phyloP scores from a whole-genome alignment of 148 eudicot genomes.

The Rhododendron mucronatum region DNA sequence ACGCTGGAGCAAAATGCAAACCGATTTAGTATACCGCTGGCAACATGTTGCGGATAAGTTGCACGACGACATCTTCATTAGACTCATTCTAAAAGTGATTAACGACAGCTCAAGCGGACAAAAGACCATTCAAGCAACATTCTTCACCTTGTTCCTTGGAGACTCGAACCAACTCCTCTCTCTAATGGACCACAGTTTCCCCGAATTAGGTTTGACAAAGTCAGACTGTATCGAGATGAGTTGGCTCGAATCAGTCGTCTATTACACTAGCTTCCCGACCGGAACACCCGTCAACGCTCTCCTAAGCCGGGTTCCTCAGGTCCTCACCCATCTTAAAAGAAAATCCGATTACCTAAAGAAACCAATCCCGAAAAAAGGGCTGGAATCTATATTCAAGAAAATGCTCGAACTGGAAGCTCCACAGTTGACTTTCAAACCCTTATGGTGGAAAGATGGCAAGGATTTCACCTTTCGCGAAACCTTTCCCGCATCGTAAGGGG shows the following conservation, averaged over 20 bases:
- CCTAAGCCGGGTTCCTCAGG: slow-evolving; percentile 2
- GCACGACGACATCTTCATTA: no score
- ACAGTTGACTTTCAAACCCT: slow-evolving; percentile 21
- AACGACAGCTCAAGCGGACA: not conserved
- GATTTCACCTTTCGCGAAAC: slow-evolving; percentile 23
- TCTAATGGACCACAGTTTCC: slow-evolving; percentile 11
- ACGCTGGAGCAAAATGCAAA: no score
- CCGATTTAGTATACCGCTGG: no score
- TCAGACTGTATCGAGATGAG: slow-evolving; percentile 31
- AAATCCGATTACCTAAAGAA: slow-evolving; percentile 35
- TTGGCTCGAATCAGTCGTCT: slow-evolving; percentile 25
- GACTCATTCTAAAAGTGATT: not conserved
- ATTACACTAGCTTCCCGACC: slow-evolving; percentile 13
- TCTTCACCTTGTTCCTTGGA: slow-evolving; percentile 28
- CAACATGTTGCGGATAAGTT: no score
- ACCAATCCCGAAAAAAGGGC: slow-evolving; percentile 26
- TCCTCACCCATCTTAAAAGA: not conserved
- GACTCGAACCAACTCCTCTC: not conserved
- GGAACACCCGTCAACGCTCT: slow-evolving; percentile 11
- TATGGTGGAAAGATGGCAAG: slow-evolving; percentile 45
- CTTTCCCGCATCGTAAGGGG: slow-evolving; percentile 48
- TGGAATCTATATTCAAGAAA: slow-evolving; percentile 31
- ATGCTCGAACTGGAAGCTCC: slow-evolving; percentile 17
- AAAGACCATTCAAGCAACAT: slow-evolving; percentile 15
- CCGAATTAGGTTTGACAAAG: slow-evolving; percentile 22